A percentile compares a stretch with the other conserved stretches of the same genome.
Conservation (phyloP, 805 yeast genomes). For the Zygosaccharomyces siamensis region DNA sequence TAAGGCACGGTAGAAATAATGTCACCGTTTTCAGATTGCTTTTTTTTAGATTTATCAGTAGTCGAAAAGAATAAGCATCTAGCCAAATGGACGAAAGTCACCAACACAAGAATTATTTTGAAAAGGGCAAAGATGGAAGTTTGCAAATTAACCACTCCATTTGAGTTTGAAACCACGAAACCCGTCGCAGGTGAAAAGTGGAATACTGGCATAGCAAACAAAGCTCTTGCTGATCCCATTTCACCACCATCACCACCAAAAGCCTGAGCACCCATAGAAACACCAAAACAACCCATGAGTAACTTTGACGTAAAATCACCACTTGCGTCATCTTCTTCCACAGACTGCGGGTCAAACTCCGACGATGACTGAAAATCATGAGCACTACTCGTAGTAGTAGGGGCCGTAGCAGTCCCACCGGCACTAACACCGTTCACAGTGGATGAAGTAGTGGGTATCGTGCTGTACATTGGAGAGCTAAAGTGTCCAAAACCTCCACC, state of each 20-base stretch:
- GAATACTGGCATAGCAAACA: slow-evolving; percentile 45
- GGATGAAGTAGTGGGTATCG: not conserved
- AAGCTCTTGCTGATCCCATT: slow-evolving; percentile 38
- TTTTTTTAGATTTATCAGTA: slow-evolving; percentile 2
- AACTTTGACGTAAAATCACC: slow-evolving; percentile 42
- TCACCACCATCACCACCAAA: slow-evolving; percentile 48
- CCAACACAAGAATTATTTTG: slow-evolving; percentile 26
- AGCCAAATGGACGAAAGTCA: slow-evolving; percentile 27
- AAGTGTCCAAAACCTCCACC: slow-evolving; percentile 4
- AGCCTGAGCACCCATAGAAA: slow-evolving; percentile 56
- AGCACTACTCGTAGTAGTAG: slow-evolving; percentile 3
- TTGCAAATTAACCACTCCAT: slow-evolving; percentile 27
- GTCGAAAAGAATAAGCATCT: slow-evolving; percentile 15
- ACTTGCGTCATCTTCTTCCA: slow-evolving; percentile 1
- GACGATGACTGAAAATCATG: slow-evolving; percentile 1
- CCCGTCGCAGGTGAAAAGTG: slow-evolving; percentile 26
- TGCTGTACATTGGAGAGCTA: slow-evolving; percentile 4
- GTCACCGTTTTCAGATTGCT: slow-evolving; percentile 1
- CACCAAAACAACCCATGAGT: slow-evolving; percentile 59
- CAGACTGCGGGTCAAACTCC: slow-evolving; percentile 1
- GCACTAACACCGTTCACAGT: slow-evolving; percentile 5
- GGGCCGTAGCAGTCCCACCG: slow-evolving; percentile 8
- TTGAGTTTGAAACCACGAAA: slow-evolving; percentile 20
- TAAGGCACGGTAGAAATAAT: slow-evolving; percentile 10
- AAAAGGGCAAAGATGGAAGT: slow-evolving; percentile 29